Base-by-base conservation (phyloP, 2,329 filamentous ascomycete genomes). In the Sporothrix mexicana region DNA sequence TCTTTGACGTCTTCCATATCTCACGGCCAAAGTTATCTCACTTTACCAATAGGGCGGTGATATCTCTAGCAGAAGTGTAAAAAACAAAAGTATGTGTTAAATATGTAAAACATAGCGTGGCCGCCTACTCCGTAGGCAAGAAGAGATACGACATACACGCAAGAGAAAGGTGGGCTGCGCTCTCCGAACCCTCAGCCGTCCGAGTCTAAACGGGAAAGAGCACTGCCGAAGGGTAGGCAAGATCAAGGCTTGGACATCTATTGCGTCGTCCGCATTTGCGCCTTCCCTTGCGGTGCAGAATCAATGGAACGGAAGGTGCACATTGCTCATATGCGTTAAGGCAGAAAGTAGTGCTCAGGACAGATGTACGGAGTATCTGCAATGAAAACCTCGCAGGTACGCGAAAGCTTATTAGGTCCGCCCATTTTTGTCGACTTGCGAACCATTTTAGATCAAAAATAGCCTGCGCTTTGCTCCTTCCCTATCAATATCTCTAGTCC, bases 361-460 rank as follows among this genome's bases (percentile, higher is more conserved):
- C 41, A 47, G 20, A 55, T 20, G 10, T 47, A n/a, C n/a, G n/a
- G n/a, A n/a, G n/a, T n/a, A 17, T 9, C 45, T 25, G 41, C 13
- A 47, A 45, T 12, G 59, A 66, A 43, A 6, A 36, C 30, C 30
- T 36, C 30, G 30, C 3, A 20, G 61, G n/a, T 41, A 66, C 43
- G 59, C 61, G 8, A 47, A 45, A 66, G 61, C 61, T 47, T 47
- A 25, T 66, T 61, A 57, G 41, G 30, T 36, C 68, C 36, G 36
- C 36, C 41, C 41, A 15, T 47, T 59, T 70, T 59, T 49, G 30
- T 59, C 45, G 23, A 53, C 47, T 23, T 23, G 41, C 13, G 47
- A 59, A 20, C 68, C 68, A 59, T 49, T 70, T 70, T 70, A 59
- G 68, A 70, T n/a, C 68, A 25, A 70, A 59, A 36, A 57, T 30